Conservation (phyloP, 192 early-diverging fungal species). For the Pilaira anomala region DNA sequence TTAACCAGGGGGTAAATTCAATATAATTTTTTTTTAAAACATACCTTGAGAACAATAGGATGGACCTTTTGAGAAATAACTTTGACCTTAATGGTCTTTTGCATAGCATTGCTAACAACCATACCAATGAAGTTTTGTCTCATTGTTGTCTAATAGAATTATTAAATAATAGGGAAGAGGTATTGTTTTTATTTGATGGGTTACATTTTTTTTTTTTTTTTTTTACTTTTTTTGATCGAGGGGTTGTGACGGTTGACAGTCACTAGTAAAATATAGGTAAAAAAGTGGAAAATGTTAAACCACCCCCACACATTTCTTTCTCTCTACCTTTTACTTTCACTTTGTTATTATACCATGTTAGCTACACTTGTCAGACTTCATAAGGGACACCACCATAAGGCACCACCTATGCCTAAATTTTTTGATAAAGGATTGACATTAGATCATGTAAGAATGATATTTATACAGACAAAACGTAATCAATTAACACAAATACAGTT, state of each 20-base stretch:
- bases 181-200: constrained; percentile 5
- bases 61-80: constrained; percentile 75
- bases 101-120: constrained; percentile 84
- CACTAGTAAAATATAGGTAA: neutral
- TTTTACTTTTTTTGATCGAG: neutral
- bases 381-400: constrained; percentile 26
- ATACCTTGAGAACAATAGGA: constrained; percentile 83
- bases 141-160: constrained; percentile 38
- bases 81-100: constrained; percentile 89
- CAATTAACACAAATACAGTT: constrained; percentile 21
- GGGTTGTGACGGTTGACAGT: neutral
- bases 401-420: constrained; percentile 27
- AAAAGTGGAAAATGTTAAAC: no score
- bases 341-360: constrained; percentile 6
- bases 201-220: neutral
- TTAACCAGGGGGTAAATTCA: neutral
- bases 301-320: neutral
- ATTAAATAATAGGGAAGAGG: neutral
- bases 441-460: constrained; percentile 27
- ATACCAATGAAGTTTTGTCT: constrained; percentile 80
- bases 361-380: constrained; percentile 8
- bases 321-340: neutral
- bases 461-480: neutral
- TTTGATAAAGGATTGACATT: constrained; percentile 30
- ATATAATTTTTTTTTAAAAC: neutral